Conservation (phyloP, 2,329 filamentous ascomycete species). For the Venturia carpophila region DNA sequence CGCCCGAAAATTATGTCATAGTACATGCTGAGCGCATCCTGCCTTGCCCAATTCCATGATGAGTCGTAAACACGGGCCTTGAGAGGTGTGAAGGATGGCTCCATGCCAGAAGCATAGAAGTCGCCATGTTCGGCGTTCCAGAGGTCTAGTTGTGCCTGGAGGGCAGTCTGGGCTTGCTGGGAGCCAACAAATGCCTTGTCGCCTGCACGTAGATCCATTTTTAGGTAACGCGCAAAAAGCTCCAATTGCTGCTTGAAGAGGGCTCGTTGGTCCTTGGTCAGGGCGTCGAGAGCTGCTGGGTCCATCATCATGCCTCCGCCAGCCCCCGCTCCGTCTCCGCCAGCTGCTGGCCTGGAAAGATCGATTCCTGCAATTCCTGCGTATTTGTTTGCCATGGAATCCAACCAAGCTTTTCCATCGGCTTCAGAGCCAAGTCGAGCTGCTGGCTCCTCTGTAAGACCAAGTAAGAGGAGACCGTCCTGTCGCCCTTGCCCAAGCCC, state of each 20-base stretch:
- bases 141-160: conserved; percentile 88
- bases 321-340: conserved; percentile 63
- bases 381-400: conserved; percentile 84
- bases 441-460: conserved; percentile 85
- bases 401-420: conserved; percentile 88
- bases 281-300: conserved; percentile 87
- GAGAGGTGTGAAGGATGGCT: conserved; percentile 84
- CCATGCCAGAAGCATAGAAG: conserved; percentile 89
- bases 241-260: conserved; percentile 98
- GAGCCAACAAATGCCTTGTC: conserved; percentile 86
- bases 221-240: conserved; percentile 87
- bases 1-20: conserved; percentile 98
- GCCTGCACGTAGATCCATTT: conserved; percentile 92
- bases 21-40: conserved; percentile 97
- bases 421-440: conserved; percentile 80
- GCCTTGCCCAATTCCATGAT: conserved; percentile 98
- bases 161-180: conserved; percentile 74
- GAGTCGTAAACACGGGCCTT: conserved; percentile 97
- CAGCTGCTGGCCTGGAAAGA: conserved; percentile 63
- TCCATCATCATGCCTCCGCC: conserved; percentile 99
- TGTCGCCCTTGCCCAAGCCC: conserved; percentile 79
- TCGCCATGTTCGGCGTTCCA: conserved; percentile 96
- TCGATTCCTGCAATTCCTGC: conserved; percentile 75
- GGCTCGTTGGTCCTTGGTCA: conserved; percentile 92
- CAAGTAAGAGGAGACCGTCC: conserved; percentile 80